Conservation (phyloP, 2,329 filamentous ascomycete species). For the Penicillium sp. region DNA sequence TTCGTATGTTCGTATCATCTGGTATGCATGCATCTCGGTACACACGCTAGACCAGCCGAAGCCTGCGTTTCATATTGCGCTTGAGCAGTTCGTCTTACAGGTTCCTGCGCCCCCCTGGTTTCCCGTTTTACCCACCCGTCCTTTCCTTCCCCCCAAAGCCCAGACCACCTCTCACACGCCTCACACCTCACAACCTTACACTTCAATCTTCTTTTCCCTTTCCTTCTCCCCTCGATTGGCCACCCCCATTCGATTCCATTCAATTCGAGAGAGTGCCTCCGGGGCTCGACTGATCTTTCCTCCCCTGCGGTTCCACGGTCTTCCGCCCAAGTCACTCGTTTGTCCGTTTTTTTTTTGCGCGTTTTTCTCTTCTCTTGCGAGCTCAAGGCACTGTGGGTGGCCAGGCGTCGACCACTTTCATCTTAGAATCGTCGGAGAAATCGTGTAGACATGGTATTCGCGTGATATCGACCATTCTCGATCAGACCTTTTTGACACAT, state of each 20-base stretch:
- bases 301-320: constrained; percentile 19
- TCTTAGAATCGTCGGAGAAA: not conserved
- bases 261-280: constrained; percentile 16
- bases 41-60: too few species aligned
- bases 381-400: constrained; percentile 11
- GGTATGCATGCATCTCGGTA: too few species aligned
- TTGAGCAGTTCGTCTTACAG: too few species aligned
- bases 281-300: constrained; percentile 23
- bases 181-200: too few species aligned
- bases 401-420: constrained; percentile 14
- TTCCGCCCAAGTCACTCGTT: constrained; percentile 24
- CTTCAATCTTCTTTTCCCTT: constrained; percentile 17
- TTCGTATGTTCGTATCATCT: constrained; percentile 14
- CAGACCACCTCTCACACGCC: constrained; percentile 20
- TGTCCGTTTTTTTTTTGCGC: constrained; percentile 16
- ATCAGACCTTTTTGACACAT: constrained; percentile 24
- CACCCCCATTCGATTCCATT: constrained; percentile 12
- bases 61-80: too few species aligned
- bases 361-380: constrained; percentile 15
- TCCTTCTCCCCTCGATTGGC: constrained; percentile 18
- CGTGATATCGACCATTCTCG: constrained; percentile 3
- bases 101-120: too few species aligned
- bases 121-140: too few species aligned
- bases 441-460: constrained; percentile 8
- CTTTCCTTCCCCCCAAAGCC: constrained; percentile 9